A percentile compares a stretch with the other conserved stretches of the same genome.
Conservation (phyloP, 1,139 yeast species). For the Lodderomyces elongisporus region DNA sequence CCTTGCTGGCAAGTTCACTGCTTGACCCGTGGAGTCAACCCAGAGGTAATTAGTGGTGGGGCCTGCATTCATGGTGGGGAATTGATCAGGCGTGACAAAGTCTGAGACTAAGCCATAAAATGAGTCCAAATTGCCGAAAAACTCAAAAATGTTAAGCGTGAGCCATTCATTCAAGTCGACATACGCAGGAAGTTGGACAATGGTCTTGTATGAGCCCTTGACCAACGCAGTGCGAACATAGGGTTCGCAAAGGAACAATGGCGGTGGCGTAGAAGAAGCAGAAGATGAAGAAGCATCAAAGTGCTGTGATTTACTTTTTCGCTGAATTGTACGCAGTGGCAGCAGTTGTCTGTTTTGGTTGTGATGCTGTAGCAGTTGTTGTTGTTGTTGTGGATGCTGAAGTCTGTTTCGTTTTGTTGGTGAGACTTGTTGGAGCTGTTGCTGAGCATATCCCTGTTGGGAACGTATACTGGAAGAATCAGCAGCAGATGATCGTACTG, state of each 20-base stretch:
- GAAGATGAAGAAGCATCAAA: too few species aligned
- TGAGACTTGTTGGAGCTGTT: conserved; percentile 16
- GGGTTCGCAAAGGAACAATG: conserved; percentile 84
- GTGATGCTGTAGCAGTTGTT: conserved; percentile 18
- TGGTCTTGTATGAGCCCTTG: conserved; percentile 95
- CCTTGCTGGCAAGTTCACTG: conserved; percentile 83
- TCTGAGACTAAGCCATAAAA: conserved; percentile 87
- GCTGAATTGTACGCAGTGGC: conserved; percentile 7
- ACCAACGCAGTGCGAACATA: conserved; percentile 91
- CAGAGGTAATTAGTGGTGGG: conserved; percentile 87
- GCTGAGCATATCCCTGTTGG: conserved; percentile 1
- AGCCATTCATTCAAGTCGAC: conserved; percentile 96
- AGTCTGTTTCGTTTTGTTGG: conserved; percentile 26
- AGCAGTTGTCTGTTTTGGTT: conserved; percentile 14
- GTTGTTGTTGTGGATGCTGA: conserved; percentile 17
- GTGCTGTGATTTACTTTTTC: conserved; percentile 1
- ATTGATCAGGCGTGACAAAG: conserved; percentile 81
- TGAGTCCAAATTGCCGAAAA: conserved; percentile 78
- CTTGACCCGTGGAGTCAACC: conserved; percentile 75
- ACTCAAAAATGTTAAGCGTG: conserved; percentile 86
- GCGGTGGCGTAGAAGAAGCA: conserved; percentile 28
- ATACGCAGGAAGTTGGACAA: conserved; percentile 90
- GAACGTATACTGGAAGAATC: conserved; percentile 1
- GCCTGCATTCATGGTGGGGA: conserved; percentile 95
- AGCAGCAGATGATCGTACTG: conserved; percentile 1